phyloP scores from a whole-genome alignment of 75 land plant genomes.

The Adiantum capillusveneris region DNA sequence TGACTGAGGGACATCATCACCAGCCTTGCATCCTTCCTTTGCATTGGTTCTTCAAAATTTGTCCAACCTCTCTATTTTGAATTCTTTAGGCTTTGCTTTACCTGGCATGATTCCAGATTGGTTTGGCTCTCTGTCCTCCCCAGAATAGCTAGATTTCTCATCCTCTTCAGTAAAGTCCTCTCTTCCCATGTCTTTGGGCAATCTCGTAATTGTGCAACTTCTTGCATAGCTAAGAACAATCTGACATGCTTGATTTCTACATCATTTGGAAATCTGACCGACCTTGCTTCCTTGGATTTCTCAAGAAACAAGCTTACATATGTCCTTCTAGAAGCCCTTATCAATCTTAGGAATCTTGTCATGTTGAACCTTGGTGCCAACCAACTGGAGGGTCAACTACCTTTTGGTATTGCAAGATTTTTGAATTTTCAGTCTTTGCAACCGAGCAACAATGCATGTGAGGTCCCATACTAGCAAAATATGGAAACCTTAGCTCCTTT shows the following conservation, averaged over 20 bases:
- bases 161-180: conserved; percentile 39
- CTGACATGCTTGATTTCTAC: conserved; percentile 34
- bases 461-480: conserved; percentile 39
- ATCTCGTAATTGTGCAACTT: conserved; percentile 20
- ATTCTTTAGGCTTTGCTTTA: conserved; percentile 56
- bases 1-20: too few species aligned
- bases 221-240: conserved; percentile 31
- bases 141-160: conserved; percentile 53
- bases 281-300: conserved; percentile 43
- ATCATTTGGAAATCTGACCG: conserved; percentile 31
- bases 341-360: conserved; percentile 15
- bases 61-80: conserved; percentile 41
- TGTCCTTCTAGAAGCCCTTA: conserved; percentile 40
- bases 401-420: conserved; percentile 5
- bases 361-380: conserved; percentile 27
- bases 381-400: conserved; percentile 17
- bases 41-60: conserved; percentile 54
- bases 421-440: conserved; percentile 28
- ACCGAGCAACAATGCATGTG: conserved; percentile 30
- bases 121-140: conserved; percentile 43
- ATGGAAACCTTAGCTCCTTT: conserved; percentile 37
- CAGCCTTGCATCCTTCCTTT: conserved; percentile 43
- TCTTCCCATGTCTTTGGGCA: conserved; percentile 51
- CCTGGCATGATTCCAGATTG: conserved; percentile 71
- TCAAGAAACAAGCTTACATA: conserved; percentile 55